These are phyloP conservation scores for Pythium periplocum DNA, from an alignment of 352 stramenopile genomes.

Conservation along the genomic window DNA sequence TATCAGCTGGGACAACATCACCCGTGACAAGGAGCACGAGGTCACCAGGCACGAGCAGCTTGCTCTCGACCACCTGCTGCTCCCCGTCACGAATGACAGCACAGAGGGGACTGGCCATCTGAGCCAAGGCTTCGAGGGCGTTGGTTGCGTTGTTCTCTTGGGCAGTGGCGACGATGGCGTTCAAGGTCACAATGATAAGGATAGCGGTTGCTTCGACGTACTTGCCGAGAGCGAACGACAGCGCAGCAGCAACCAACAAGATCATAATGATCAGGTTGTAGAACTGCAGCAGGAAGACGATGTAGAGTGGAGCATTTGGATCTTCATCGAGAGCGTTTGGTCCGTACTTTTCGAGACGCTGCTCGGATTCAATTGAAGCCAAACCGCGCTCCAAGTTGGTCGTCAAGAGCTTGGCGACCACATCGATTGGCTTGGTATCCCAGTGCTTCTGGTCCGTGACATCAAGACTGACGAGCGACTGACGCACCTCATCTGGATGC, in stretches of 20 bases:
- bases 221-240: conserved; percentile 48
- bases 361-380: conserved; percentile 29
- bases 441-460: conserved; percentile 40
- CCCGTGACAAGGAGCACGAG: conserved; percentile 87
- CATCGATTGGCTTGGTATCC: conserved; percentile 35
- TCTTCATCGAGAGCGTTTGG: conserved; percentile 64
- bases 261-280: conserved; percentile 77
- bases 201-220: conserved; percentile 72
- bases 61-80: conserved; percentile 63
- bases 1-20: conserved; percentile 91
- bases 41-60: conserved; percentile 69
- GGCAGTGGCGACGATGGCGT: conserved; percentile 49
- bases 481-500: conserved; percentile 35
- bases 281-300: conserved; percentile 72
- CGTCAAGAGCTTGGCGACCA: conserved; percentile 44
- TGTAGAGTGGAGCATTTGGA: conserved; percentile 41
- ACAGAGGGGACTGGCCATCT: conserved; percentile 60
- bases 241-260: conserved; percentile 50
- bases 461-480: conserved; percentile 55
- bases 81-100: conserved; percentile 55
- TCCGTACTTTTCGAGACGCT: conserved; percentile 38
- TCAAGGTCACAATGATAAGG: conserved; percentile 58
- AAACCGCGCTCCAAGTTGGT: conserved; percentile 49
- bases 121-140: conserved; percentile 47
- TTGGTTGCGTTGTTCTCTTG: conserved; percentile 67